Evolutionary conservation across 768 basidiomycete species (phyloP), one percentile per base, ranked within the genome.

Genomic region (Rhodotorula paludigena): DNA sequence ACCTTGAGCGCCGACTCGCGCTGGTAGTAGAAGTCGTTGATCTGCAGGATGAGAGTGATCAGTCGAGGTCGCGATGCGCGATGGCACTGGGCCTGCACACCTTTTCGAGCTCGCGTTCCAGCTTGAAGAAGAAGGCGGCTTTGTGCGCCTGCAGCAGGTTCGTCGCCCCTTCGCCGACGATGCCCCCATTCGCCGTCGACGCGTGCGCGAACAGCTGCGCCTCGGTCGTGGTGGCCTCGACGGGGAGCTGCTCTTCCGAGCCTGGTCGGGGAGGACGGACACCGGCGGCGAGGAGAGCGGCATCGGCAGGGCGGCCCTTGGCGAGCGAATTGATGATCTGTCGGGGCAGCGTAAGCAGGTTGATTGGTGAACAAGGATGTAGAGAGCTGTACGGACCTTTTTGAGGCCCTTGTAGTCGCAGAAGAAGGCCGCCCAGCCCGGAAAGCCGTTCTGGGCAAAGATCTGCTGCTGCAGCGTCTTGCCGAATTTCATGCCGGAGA

Each of bases 381-480:
- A n/a, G n/a, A 45, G 47, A 32, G 5, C 4, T 20, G n/a, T 33
- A 55, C 53, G 47, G 2, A 77, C 79, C 75, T 78, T 78, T 81
- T 96, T 96, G 78, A 96, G 83, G 75, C 88, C 89, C 82, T 99
- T 99, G 85, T 99, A 99, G 81, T 98, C 93, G 66, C 97, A 85
- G 80, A 98, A 98, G 81, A 90, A 90, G 49, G 82, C 78, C 36
- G 90, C 90, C 94, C 94, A 99, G 81, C 93, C 94, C 58, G 94
- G 92, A 61, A 97, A 64, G 25, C 64, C 63, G 62, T 68, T 87
- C 81, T 96, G 92, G 4, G 62, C 67, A 41, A 60, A 68, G 61
- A 68, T 68, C 78, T 94, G 89, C 38, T 89, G 86, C 79, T 92
- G 92, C 69, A 99, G 92, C 68, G 91, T 89, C 82, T 99, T 99